Percentiles rank a stretch among this genome's conserved stretches.
Conservation (phyloP, 164 flowering plant species). For the Paratinospora sagittata region DNA sequence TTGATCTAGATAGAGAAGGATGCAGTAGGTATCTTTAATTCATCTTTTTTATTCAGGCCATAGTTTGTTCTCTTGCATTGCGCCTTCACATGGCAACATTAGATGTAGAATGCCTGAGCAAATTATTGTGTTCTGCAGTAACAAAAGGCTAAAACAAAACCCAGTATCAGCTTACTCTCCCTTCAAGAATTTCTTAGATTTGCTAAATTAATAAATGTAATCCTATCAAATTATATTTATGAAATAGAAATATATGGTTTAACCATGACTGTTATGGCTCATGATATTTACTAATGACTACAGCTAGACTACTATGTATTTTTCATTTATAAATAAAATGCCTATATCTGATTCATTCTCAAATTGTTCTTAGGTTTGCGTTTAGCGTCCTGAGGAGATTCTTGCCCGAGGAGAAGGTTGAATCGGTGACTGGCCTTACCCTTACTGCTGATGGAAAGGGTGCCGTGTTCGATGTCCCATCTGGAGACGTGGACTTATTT, state of each 20-base stretch:
- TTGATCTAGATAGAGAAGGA: neutral
- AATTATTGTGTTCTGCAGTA: no score
- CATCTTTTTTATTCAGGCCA: neutral
- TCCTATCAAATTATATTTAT: no score
- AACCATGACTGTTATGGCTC: neutral
- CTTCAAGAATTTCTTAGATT: no score
- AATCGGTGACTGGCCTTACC: slow-evolving; percentile 58
- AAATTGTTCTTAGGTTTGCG: slow-evolving; percentile 42
- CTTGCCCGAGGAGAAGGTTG: slow-evolving; percentile 84
- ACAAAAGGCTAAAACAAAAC: no score
- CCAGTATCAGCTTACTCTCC: no score
- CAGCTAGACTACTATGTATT: neutral
- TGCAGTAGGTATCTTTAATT: neutral
- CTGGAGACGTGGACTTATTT: slow-evolving; percentile 56
- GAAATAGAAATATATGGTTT: no score
- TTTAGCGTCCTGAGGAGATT: slow-evolving; percentile 65
- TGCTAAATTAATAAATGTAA: no score
- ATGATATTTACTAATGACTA: neutral
- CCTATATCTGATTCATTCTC: neutral
- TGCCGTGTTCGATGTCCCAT: slow-evolving; percentile 85
- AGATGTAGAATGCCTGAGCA: no score
- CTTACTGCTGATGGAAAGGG: slow-evolving; percentile 84
- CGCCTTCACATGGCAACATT: no score
- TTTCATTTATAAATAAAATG: neutral
- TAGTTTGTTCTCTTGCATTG: neutral